Evolutionary conservation across 108 stramenopile genomes (phyloP).

Genomic region (Mediolabrus comicus): DNA sequence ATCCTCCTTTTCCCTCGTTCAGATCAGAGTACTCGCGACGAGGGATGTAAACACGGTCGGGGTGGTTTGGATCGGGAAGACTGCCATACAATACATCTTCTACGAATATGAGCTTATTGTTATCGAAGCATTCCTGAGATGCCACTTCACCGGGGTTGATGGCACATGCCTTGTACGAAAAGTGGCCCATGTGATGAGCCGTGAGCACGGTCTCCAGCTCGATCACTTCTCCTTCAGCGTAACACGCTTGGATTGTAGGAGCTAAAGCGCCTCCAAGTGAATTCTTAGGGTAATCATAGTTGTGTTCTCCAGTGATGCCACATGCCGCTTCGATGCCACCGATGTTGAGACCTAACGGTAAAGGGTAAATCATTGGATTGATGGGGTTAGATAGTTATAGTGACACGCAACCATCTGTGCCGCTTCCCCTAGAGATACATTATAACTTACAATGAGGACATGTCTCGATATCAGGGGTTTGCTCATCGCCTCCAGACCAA

Average conservation of each 20-base stretch:
- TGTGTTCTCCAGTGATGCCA: not conserved
- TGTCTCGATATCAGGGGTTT: not conserved
- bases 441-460: conserved; percentile 1
- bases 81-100: conserved; percentile 33
- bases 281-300: conserved; percentile 6
- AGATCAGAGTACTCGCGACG: not conserved
- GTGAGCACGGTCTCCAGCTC: conserved; percentile 24
- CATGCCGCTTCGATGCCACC: not conserved
- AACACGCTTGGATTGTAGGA: conserved; percentile 19
- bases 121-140: conserved; percentile 52
- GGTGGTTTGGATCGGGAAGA: conserved; percentile 26
- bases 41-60: conserved; percentile 43
- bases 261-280: conserved; percentile 29
- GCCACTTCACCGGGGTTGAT: conserved; percentile 21
- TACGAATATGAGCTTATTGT: conserved; percentile 37
- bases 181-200: conserved; percentile 53
- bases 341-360: not conserved
- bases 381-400: too few relatives aligned
- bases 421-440: too few relatives aligned
- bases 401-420: too few relatives aligned
- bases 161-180: conserved; percentile 42
- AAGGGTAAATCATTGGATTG: too few relatives aligned
- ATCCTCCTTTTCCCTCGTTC: not conserved
- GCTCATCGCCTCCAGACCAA: not conserved
- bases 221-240: conserved; percentile 27